These are phyloP conservation scores for Amanita polypyramis DNA, from an alignment of 768 basidiomycete species.

Conservation along the genomic window DNA sequence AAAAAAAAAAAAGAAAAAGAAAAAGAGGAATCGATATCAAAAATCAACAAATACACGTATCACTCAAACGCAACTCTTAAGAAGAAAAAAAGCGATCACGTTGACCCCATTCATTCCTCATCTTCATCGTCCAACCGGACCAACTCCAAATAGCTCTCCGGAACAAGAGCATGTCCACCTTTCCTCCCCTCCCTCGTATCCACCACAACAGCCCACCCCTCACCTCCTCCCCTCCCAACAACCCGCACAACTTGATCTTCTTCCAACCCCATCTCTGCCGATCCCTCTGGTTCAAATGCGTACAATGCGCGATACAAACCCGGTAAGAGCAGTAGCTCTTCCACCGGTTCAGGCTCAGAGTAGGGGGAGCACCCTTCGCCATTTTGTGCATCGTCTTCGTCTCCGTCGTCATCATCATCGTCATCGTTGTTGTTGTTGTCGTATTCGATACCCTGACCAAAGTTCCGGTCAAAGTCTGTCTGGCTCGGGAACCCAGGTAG, in stretches of 20 bases:
- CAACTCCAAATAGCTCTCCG: slow-evolving; percentile 66
- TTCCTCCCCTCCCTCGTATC: slow-evolving; percentile 11
- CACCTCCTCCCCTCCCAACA: slow-evolving; percentile 65
- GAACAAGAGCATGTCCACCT: slow-evolving; percentile 57
- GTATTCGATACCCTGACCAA: slow-evolving; percentile 13
- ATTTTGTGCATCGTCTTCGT: too few species aligned
- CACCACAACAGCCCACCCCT: slow-evolving; percentile 72
- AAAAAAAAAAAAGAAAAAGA: too few species aligned
- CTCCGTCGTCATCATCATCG: slow-evolving; percentile 15
- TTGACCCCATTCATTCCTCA: slow-evolving; percentile 9
- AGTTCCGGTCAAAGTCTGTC: slow-evolving; percentile 26
- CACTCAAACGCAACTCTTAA: background rate
- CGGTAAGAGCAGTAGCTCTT: slow-evolving; percentile 38
- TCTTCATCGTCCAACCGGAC: slow-evolving; percentile 34
- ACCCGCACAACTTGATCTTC: slow-evolving; percentile 72
- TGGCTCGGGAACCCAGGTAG: slow-evolving; percentile 26
- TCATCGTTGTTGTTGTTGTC: slow-evolving; percentile 17
- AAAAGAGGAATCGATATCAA: too few species aligned
- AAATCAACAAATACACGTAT: too few species aligned
- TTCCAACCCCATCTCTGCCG: slow-evolving; percentile 71
- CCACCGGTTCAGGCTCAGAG: background rate
- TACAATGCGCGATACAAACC: slow-evolving; percentile 74
- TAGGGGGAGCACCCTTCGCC: background rate
- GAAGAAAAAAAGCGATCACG: background rate
- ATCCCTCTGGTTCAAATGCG: slow-evolving; percentile 70